Conservation (phyloP, 2,329 filamentous ascomycete species). For the Colletotrichum orbiculare region DNA sequence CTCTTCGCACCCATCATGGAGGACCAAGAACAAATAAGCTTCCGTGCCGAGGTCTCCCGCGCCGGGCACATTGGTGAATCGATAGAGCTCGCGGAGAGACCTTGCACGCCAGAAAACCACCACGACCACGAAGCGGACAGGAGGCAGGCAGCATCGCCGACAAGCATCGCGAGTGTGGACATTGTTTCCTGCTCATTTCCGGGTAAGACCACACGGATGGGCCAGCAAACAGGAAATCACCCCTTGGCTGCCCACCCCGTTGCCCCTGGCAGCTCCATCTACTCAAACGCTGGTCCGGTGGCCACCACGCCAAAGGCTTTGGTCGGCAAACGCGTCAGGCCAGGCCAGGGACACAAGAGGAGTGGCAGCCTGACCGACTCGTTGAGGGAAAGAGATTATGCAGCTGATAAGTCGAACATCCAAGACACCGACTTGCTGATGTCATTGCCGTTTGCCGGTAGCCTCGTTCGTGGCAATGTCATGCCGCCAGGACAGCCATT, state of each 20-base stretch:
- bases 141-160: conserved; percentile 60
- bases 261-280: conserved; percentile 57
- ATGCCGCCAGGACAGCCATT: conserved; percentile 86
- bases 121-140: conserved; percentile 43
- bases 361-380: conserved; percentile 92
- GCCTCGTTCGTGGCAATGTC: conserved; percentile 86
- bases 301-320: conserved; percentile 69
- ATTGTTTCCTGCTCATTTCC: conserved; percentile 74
- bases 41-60: conserved; percentile 59
- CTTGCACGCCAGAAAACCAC: conserved; percentile 58
- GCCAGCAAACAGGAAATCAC: conserved; percentile 50
- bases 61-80: conserved; percentile 60
- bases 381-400: conserved; percentile 71
- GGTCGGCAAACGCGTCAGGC: conserved; percentile 68
- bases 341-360: conserved; percentile 76
- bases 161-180: conserved; percentile 69
- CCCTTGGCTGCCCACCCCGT: conserved; percentile 67
- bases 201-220: conserved; percentile 56
- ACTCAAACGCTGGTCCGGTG: conserved; percentile 60
- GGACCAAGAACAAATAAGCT: conserved; percentile 49
- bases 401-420: conserved; percentile 57
- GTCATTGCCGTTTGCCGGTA: conserved; percentile 78
- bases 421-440: conserved; percentile 69
- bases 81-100: conserved; percentile 55
- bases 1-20: conserved; percentile 45